Evolutionary conservation across 148 eudicot genomes (phyloP).

Genomic region (Dysphania ambrosioides): DNA sequence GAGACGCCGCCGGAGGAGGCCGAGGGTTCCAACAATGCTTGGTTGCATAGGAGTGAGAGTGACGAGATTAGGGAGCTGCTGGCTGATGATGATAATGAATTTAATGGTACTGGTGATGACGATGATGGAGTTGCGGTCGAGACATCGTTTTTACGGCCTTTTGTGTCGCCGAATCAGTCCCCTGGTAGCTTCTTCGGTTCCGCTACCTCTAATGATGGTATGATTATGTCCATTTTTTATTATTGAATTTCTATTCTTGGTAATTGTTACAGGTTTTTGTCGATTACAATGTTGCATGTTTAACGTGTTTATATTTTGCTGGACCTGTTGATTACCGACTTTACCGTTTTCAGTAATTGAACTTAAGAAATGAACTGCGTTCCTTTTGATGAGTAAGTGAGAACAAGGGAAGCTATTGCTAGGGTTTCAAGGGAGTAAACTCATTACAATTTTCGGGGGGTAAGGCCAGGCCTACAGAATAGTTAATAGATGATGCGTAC

Average conservation of each 20-base stretch:
- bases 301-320: neutral
- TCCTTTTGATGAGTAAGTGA: too few species aligned
- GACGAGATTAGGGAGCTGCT: constrained; percentile 37
- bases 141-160: constrained; percentile 25
- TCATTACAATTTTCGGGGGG: neutral
- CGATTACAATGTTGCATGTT: neutral
- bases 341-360: too few species aligned
- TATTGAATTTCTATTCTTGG: neutral
- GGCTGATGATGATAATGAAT: constrained; percentile 19
- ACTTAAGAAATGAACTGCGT: too few species aligned
- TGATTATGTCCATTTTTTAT: neutral
- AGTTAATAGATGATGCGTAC: too few species aligned
- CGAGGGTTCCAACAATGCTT: constrained; percentile 13
- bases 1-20: constrained; percentile 47
- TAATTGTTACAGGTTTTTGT: too few species aligned
- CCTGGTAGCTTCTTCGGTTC: constrained; percentile 40
- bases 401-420: too few species aligned
- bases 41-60: constrained; percentile 29
- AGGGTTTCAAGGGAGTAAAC: neutral
- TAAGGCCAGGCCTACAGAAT: too few species aligned
- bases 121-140: constrained; percentile 25
- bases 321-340: too few species aligned
- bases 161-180: constrained; percentile 39
- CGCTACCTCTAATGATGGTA: constrained; percentile 46
- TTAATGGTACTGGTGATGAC: constrained; percentile 23